Base-by-base conservation (phyloP, 2,329 filamentous ascomycete genomes). In the Ophiostoma himal-ulmi region DNA sequence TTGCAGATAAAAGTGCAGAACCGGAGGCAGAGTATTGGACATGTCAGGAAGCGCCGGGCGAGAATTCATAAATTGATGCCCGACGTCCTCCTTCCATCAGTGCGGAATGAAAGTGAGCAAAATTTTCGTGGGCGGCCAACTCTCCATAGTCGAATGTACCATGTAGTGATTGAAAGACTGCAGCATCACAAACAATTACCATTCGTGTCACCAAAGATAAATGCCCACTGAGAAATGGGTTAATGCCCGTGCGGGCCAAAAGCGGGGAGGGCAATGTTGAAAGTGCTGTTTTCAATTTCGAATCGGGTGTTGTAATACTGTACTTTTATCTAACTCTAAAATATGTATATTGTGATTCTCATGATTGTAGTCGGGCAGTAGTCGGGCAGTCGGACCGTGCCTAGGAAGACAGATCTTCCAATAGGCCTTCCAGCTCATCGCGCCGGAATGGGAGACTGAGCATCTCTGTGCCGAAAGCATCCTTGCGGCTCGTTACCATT, bases 401-500 rank as follows among this genome's bases (percentile, higher is more conserved):
- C 62, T 57, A 82, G 71, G 79, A 78, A 77, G 82, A 80, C 71
- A 86, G 78, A 71, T 98, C 95, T 77, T 97, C 94, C 73, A 98
- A 79, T 66, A 97, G 91, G 1, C 86, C 89, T 79, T 97, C 94
- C 77, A 98, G 83, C 80, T 99, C 95, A 74, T 96, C 93, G 75
- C 89, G 90, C 62, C 89, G 85, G 77, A 98, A 93, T 0, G 95
- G 95, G 17, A 97, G 87, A 74, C 91, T 91, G 66, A 99, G 80
- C 69, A 95, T 82, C 78, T 98, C 95, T 2, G 91, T 94, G 3
- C 95, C 95, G 70, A 94, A 83, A 0, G 87, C 86, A 78, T 99
- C 94, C 77, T 94, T 94, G 73, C 89, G 88, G 73, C 91, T 96
- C 70, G 92, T 92, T 73, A 99, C 91, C 88, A 99, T 98, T 77